phyloP scores from a whole-genome alignment of 73 alveolate species.

The Uronychia setigera region DNA sequence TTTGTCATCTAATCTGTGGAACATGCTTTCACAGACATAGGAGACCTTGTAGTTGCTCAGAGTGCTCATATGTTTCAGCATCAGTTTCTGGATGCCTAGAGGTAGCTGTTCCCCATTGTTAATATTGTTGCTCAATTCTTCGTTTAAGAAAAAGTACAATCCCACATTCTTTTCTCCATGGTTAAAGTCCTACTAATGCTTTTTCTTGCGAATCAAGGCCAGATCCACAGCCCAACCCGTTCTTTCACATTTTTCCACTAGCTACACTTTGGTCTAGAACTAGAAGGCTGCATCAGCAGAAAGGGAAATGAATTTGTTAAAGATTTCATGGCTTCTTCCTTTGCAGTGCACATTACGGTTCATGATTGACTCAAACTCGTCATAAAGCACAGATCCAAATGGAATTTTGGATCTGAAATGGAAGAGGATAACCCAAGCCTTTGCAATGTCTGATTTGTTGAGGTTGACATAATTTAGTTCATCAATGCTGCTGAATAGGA shows the following conservation, averaged over 20 bases:
- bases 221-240: slow-evolving; percentile 62
- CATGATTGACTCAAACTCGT: slow-evolving; percentile 41
- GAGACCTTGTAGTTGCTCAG: slow-evolving; percentile 7
- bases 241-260: slow-evolving; percentile 10
- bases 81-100: slow-evolving; percentile 46
- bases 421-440: slow-evolving; percentile 59
- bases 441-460: slow-evolving; percentile 22
- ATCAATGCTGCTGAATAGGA: slow-evolving; percentile 35
- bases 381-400: slow-evolving; percentile 36
- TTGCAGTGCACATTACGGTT: slow-evolving; percentile 30
- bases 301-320: slow-evolving; percentile 13
- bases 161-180: no score
- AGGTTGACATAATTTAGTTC: slow-evolving; percentile 30
- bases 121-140: slow-evolving; percentile 24
- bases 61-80: slow-evolving; percentile 49
- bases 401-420: slow-evolving; percentile 42
- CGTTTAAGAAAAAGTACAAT: slow-evolving; percentile 37
- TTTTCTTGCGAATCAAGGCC: neutral
- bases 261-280: neutral
- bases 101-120: slow-evolving; percentile 28
- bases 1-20: neutral
- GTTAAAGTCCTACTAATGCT: neutral
- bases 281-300: slow-evolving; percentile 13
- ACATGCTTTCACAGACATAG: slow-evolving; percentile 18
- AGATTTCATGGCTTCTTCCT: slow-evolving; percentile 39